Base-by-base conservation (phyloP, 2,329 filamentous ascomycete species). In the Rhynchosporium secalis region DNA sequence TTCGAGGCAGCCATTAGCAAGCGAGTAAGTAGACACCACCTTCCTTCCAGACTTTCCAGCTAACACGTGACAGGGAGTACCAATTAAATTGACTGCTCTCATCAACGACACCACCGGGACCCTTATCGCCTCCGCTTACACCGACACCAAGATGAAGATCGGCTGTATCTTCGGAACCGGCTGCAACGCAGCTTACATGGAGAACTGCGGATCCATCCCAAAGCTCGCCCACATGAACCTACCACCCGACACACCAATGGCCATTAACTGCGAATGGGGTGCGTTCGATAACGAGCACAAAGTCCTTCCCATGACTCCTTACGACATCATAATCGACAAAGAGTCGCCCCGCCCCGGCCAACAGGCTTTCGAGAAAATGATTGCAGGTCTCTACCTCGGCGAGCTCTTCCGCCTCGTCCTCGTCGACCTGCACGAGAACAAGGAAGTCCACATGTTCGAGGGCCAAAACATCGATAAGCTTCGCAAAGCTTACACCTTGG, bases 21-120 rank as follows among this genome's bases (percentile, higher is more conserved):
- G 75, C 81, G 86, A 73, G 88, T 90, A 79, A 69, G 77, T 71
- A 15, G 58, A 29, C 40, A 13, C 38, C n/a, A 36, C 28, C 6
- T 28, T 15, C 63, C n/a, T 15, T 28, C 9, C 43, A 31, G 55
- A 33, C 12, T 46, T 10, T 33, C 12, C 60, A 52, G n/a, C 70
- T 71, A 60, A 70, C 45, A 52, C 48, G n/a, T 55, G 31, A 40
- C 66, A 93, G 88, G 88, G 88, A 36, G 88, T 97, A 13, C 94
- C 94, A 52, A 96, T 98, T 78, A 96, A 93, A 79, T 82, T 98
- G 61, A 90, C 90, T 29, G 95, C 95, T 41, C 79, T 99, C 75
- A 95, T 98, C 79, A 99, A 99, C 76, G 95, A 99, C 76, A 99
- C 95, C 54, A 98, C 94, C 20, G 95, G 95, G 72, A 99, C 95